Conservation (phyloP, 495 filamentous ascomycete species). For the Aspergillus nanangensis region DNA sequence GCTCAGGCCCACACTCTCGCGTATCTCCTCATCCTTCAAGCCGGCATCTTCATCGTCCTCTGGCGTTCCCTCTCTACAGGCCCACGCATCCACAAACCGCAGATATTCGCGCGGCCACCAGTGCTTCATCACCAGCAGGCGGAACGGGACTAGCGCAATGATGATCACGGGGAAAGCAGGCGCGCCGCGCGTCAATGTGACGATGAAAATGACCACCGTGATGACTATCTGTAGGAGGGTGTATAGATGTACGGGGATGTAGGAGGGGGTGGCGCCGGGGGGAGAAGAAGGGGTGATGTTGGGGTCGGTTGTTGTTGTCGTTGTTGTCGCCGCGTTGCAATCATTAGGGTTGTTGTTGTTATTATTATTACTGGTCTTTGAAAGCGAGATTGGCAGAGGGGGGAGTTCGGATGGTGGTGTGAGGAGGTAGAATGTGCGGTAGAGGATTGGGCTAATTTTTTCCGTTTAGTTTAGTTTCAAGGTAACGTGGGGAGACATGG, state of each 20-base stretch:
- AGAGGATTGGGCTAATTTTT: conserved; percentile 47
- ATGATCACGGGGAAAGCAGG: conserved; percentile 66
- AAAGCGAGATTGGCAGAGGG: conserved; percentile 43
- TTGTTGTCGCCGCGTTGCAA: background rate
- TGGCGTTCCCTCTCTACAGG: conserved; percentile 62
- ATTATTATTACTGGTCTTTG: conserved; percentile 11
- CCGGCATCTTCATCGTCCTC: conserved; percentile 54
- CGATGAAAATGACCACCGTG: conserved; percentile 57
- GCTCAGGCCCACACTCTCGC: too few relatives aligned
- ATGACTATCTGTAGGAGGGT: conserved; percentile 57
- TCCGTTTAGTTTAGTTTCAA: background rate
- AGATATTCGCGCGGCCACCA: conserved; percentile 60
- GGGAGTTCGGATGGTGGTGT: conserved; percentile 63
- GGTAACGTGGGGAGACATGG: background rate
- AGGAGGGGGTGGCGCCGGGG: conserved; percentile 24
- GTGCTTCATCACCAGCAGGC: conserved; percentile 58
- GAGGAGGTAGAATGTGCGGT: conserved; percentile 58
- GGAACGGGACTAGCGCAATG: conserved; percentile 59
- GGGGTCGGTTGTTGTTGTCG: too few relatives aligned
- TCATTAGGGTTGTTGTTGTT: conserved; percentile 1
- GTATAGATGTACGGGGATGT: conserved; percentile 58
- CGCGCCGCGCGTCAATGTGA: conserved; percentile 61
- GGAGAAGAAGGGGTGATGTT: conserved; percentile 1
- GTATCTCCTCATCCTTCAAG: conserved; percentile 7
- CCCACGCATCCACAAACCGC: conserved; percentile 64